Percentiles rank a stretch among this genome's conserved stretches.
These are phyloP conservation scores for Larix sibirica DNA, from an alignment of 83 land plant species.

Conservation along the genomic window DNA sequence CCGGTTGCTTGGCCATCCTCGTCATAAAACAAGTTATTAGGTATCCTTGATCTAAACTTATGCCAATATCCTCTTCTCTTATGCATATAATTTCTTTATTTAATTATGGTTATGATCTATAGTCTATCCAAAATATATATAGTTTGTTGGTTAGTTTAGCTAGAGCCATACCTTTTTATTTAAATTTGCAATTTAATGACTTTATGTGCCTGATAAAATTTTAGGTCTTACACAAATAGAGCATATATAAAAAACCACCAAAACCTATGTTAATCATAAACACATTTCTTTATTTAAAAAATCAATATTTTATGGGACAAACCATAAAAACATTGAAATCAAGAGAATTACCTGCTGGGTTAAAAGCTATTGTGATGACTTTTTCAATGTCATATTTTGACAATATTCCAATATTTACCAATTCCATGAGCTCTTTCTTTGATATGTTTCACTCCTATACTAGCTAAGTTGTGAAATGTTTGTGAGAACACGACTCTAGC, in stretches of 20 bases:
- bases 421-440: slow-evolving; percentile 85
- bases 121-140: too few relatives aligned
- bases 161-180: too few relatives aligned
- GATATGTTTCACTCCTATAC: slow-evolving; percentile 98
- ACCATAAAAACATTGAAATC: neutral
- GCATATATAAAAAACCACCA: neutral
- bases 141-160: too few relatives aligned
- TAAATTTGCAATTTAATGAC: too few relatives aligned
- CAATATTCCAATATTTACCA: slow-evolving; percentile 74
- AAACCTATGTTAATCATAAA: neutral
- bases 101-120: too few relatives aligned
- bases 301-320: neutral
- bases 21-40: too few relatives aligned
- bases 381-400: slow-evolving; percentile 60
- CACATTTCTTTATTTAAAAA: neutral
- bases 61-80: too few relatives aligned
- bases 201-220: too few relatives aligned
- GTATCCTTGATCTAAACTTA: too few relatives aligned
- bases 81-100: too few relatives aligned
- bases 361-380: slow-evolving; percentile 62
- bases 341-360: slow-evolving; percentile 65
- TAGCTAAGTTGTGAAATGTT: slow-evolving; percentile 43
- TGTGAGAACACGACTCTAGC: neutral
- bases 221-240: too few relatives aligned
- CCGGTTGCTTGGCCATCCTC: too few relatives aligned